These are phyloP conservation scores for Hordeum pubiflorum DNA, from an alignment of 202 grass and related monocot genomes.

Conservation along the genomic window DNA sequence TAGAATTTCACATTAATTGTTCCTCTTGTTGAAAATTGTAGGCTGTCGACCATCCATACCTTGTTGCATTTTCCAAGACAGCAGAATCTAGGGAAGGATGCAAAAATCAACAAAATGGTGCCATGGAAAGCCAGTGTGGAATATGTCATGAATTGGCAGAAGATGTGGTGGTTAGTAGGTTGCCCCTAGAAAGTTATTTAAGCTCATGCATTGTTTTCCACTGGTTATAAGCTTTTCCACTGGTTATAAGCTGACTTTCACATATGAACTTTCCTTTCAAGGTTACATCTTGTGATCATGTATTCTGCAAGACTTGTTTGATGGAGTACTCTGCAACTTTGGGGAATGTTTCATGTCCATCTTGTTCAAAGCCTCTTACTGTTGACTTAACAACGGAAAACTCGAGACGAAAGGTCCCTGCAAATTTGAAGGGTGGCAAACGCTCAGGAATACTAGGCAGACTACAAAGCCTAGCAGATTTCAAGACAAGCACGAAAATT, in stretches of 20 bases:
- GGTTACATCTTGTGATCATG: constrained; percentile 86
- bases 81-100: constrained; percentile 27
- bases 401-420: constrained; percentile 30
- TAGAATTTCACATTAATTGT: background rate
- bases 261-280: constrained; percentile 29
- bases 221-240: constrained; percentile 6
- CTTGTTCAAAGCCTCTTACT: constrained; percentile 73
- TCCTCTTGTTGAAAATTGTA: constrained; percentile 26
- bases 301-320: constrained; percentile 88
- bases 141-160: constrained; percentile 59
- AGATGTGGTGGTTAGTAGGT: constrained; percentile 67
- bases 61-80: constrained; percentile 82
- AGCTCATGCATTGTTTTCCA: background rate
- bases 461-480: constrained; percentile 48
- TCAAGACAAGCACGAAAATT: constrained; percentile 90
- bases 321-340: constrained; percentile 64
- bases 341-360: constrained; percentile 61
- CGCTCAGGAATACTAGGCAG: constrained; percentile 71
- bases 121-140: constrained; percentile 46
- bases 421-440: constrained; percentile 49
- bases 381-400: constrained; percentile 60
- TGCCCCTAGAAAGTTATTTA: background rate
- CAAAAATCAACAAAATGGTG: constrained; percentile 29
- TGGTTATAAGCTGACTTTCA: constrained; percentile 6
- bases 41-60: constrained; percentile 96